Conservation (phyloP, 768 basidiomycete genomes). For the Naganishia friedmannii region DNA sequence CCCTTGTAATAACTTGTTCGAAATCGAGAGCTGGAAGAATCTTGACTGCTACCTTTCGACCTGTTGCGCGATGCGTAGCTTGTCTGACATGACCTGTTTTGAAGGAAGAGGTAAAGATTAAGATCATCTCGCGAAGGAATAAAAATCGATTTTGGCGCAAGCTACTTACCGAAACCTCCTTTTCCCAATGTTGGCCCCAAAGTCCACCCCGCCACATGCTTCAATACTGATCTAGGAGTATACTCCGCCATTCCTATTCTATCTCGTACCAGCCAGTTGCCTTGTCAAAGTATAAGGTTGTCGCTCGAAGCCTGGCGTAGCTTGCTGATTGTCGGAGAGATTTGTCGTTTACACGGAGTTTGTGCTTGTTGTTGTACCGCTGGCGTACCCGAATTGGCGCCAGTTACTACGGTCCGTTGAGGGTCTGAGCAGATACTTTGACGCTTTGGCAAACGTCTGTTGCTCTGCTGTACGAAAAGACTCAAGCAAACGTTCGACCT, state of each 20-base stretch:
- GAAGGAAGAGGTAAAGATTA: not conserved
- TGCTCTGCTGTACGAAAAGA: not conserved
- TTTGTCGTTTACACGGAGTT: not conserved
- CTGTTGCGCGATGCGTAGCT: constrained; percentile 41
- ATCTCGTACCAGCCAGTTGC: not conserved
- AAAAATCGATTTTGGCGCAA: not conserved
- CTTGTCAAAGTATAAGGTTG: not conserved
- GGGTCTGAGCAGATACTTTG: not conserved
- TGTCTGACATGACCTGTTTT: constrained; percentile 45
- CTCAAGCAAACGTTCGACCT: not conserved
- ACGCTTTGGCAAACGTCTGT: too few relatives aligned
- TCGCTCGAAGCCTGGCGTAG: not conserved
- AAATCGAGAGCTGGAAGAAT: constrained; percentile 47
- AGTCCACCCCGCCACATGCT: constrained; percentile 43
- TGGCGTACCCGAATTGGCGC: not conserved
- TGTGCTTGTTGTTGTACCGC: not conserved
- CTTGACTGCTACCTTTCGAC: constrained; percentile 48
- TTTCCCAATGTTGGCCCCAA: constrained; percentile 44
- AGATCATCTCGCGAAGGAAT: too few relatives aligned
- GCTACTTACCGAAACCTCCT: constrained; percentile 48
- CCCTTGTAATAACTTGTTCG: constrained; percentile 34
- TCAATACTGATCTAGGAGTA: constrained; percentile 45
- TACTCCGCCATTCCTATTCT: constrained; percentile 14
- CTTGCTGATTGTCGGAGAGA: not conserved
- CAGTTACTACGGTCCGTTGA: not conserved